phyloP scores from a whole-genome alignment of 179 eudicot species.

The Heliamphora pulchella region DNA sequence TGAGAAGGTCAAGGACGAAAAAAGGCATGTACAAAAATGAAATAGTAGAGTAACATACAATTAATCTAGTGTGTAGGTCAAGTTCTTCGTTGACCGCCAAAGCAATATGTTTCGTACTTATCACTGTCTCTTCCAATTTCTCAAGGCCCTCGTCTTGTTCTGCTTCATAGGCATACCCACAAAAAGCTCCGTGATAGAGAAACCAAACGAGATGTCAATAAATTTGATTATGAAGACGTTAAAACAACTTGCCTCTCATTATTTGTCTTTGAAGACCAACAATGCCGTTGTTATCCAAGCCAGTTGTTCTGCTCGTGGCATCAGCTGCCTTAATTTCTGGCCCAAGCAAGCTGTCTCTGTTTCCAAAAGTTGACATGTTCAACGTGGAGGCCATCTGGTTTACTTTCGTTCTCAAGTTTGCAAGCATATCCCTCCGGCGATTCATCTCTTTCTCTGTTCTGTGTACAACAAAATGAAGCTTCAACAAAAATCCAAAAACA shows the following conservation, averaged over 20 bases:
- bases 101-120: slow-evolving; percentile 88
- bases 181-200: slow-evolving; percentile 6
- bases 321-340: slow-evolving; percentile 78
- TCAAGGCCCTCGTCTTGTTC: slow-evolving; percentile 98
- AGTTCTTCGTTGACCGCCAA: slow-evolving; percentile 93
- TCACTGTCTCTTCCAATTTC: slow-evolving; percentile 74
- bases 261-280: slow-evolving; percentile 84
- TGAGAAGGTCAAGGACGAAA: slow-evolving; percentile 3
- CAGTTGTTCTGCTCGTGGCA: slow-evolving; percentile 58
- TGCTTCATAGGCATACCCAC: slow-evolving; percentile 29
- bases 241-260: slow-evolving; percentile 67
- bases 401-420: slow-evolving; percentile 71
- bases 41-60: slow-evolving; percentile 45
- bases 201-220: not conserved
- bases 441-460: slow-evolving; percentile 90
- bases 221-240: slow-evolving; percentile 7
- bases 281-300: slow-evolving; percentile 73
- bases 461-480: slow-evolving; percentile 22
- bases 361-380: slow-evolving; percentile 92
- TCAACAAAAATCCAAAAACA: slow-evolving; percentile 8
- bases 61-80: slow-evolving; percentile 74
- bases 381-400: slow-evolving; percentile 77
- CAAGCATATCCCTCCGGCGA: slow-evolving; percentile 76
- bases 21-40: slow-evolving; percentile 6
- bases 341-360: slow-evolving; percentile 87